A percentile compares a stretch with the other conserved stretches of the same genome.
Conservation (phyloP, 305 asterid species). For the Striga hermonthica region DNA sequence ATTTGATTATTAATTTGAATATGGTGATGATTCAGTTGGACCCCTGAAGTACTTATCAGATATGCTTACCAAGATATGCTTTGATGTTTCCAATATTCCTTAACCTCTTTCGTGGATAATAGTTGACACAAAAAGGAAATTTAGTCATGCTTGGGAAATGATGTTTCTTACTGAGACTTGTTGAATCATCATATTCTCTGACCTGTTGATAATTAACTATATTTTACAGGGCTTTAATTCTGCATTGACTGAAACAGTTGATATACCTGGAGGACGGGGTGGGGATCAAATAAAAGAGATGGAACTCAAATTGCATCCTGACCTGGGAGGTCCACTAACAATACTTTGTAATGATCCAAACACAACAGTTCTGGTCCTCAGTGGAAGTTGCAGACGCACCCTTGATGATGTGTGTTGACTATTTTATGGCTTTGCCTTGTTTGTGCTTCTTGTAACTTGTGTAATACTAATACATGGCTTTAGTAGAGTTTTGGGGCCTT, state of each 20-base stretch:
- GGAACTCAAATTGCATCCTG: constrained; percentile 80
- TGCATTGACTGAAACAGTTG: constrained; percentile 62
- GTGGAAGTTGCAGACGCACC: constrained; percentile 71
- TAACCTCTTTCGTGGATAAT: constrained; percentile 7
- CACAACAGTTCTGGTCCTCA: constrained; percentile 77
- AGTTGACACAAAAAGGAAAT: no score
- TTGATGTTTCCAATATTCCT: not conserved
- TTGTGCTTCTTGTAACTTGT: constrained; percentile 17
- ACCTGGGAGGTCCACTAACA: constrained; percentile 50
- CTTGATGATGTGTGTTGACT: constrained; percentile 58
- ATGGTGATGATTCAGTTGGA: no score
- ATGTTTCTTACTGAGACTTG: no score
- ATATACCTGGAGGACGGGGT: constrained; percentile 58
- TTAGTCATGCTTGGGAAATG: no score
- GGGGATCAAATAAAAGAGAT: constrained; percentile 83
- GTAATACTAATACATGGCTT: constrained; percentile 19
- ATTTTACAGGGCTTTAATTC: constrained; percentile 71
- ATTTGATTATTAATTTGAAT: no score
- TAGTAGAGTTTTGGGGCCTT: no score
- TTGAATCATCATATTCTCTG: no score
- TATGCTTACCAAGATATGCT: no score
- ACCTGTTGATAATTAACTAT: constrained; percentile 2
- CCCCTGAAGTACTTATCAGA: no score
- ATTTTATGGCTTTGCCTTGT: constrained; percentile 4
- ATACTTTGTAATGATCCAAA: constrained; percentile 67